A percentile compares a stretch with the other conserved stretches of the same genome.
Evolutionary conservation across 257 asterid genomes (phyloP).

Genomic region (Rhazya stricta): DNA sequence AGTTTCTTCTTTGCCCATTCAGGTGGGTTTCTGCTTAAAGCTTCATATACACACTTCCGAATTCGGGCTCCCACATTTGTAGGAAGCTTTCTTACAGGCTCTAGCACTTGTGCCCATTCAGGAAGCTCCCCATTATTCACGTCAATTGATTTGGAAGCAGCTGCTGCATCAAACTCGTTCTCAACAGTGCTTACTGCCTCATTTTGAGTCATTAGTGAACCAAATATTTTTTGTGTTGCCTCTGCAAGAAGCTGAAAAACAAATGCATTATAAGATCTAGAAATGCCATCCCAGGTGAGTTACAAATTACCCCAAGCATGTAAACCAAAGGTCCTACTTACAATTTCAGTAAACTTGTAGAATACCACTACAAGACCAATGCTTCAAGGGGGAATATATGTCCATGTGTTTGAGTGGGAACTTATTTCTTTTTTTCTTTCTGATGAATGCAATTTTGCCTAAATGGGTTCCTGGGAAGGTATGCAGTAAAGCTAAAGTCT

Average conservation of each 20-base stretch:
- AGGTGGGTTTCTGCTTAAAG: constrained; percentile 71
- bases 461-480: neutral
- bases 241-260: constrained; percentile 81
- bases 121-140: constrained; percentile 51
- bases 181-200: constrained; percentile 42
- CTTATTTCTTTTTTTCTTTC: neutral
- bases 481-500: neutral
- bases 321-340: neutral
- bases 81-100: constrained; percentile 94
- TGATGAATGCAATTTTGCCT: neutral
- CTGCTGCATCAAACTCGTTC: constrained; percentile 42
- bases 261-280: constrained; percentile 21
- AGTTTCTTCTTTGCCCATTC: constrained; percentile 76
- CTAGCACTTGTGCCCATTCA: constrained; percentile 87
- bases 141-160: constrained; percentile 39
- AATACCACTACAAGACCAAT: too few relatives aligned
- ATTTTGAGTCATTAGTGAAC: constrained; percentile 48
- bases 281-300: neutral
- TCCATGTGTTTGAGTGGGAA: too few relatives aligned
- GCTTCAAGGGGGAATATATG: too few relatives aligned
- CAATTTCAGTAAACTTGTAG: neutral
- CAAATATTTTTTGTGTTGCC: constrained; percentile 71
- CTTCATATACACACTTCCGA: constrained; percentile 71
- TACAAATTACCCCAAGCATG: neutral
- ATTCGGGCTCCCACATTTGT: constrained; percentile 97